Conservation (phyloP, 2,329 filamentous ascomycete species). For the Rasamsonia emersonii region DNA sequence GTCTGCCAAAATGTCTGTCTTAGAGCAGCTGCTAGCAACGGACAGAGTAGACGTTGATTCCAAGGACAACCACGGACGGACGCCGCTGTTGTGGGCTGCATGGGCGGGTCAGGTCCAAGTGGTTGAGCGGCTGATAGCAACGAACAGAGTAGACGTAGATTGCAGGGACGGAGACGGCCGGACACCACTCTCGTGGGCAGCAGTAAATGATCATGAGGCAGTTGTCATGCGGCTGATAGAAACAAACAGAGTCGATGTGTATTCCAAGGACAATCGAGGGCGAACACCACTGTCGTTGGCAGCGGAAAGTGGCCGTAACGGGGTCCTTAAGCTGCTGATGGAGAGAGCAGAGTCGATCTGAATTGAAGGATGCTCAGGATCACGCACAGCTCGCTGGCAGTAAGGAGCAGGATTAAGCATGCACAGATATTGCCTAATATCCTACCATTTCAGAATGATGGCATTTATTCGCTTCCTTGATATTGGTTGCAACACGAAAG, state of each 20-base stretch:
- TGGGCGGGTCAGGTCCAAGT: neutral
- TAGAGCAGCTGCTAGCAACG: neutral
- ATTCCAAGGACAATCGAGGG: conserved; percentile 1
- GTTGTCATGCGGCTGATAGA: conserved; percentile 1
- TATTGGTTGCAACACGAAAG: no score
- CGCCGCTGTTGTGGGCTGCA: neutral
- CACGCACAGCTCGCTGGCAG: no score
- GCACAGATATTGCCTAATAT: no score
- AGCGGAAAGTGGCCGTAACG: no score
- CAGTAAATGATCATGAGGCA: neutral
- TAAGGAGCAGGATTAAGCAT: no score
- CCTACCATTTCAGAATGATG: no score
- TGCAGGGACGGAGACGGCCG: neutral
- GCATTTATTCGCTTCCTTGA: no score
- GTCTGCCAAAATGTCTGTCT: neutral
- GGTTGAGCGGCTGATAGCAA: neutral
- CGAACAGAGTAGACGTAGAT: neutral
- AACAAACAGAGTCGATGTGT: neutral
- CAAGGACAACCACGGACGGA: neutral
- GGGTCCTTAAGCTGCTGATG: no score
- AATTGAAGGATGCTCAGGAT: no score
- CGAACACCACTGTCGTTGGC: no score
- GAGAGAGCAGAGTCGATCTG: no score
- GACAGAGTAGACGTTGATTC: neutral
- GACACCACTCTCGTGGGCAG: neutral